Evolutionary conservation across 2,329 filamentous ascomycete genomes (phyloP).

Genomic region (Emydomyces testavorans): DNA sequence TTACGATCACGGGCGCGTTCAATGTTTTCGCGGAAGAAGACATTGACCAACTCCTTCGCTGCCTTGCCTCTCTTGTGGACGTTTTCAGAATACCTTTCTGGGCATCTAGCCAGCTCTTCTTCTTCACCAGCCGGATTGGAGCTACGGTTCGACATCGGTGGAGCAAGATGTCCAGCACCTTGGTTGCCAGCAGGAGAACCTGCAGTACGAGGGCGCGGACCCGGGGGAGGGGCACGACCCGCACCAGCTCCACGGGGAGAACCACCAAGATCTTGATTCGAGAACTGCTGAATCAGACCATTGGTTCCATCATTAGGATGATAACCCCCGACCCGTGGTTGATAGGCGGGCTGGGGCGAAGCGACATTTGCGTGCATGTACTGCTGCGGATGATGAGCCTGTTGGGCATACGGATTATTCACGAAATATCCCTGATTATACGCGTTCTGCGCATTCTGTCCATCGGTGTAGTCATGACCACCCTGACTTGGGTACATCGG

Average conservation of each 20-base stretch:
- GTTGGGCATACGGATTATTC: constrained; percentile 45
- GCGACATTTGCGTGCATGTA: constrained; percentile 45
- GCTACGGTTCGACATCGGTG: constrained; percentile 52
- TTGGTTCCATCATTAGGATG: constrained; percentile 71
- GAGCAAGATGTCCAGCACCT: constrained; percentile 57
- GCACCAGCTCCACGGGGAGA: constrained; percentile 46
- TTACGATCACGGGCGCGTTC: constrained; percentile 92
- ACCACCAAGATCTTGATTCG: constrained; percentile 81
- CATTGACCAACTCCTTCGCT: constrained; percentile 53
- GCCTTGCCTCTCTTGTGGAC: constrained; percentile 62
- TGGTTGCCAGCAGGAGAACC: constrained; percentile 47
- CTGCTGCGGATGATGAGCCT: constrained; percentile 40
- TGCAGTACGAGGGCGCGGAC: constrained; percentile 71
- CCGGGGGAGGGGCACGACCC: constrained; percentile 54
- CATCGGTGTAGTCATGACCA: constrained; percentile 50
- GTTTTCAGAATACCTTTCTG: constrained; percentile 78
- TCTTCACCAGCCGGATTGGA: constrained; percentile 45
- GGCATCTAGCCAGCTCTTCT: constrained; percentile 64
- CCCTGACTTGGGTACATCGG: constrained; percentile 58
- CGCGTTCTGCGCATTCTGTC: constrained; percentile 28
- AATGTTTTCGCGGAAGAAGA: constrained; percentile 97
- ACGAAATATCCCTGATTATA: constrained; percentile 48
- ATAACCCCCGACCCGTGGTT: constrained; percentile 35
- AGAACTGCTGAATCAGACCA: constrained; percentile 88
- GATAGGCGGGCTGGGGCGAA: constrained; percentile 43